phyloP scores from a whole-genome alignment of 164 flowering plant genomes.

The Annona cherimola region DNA sequence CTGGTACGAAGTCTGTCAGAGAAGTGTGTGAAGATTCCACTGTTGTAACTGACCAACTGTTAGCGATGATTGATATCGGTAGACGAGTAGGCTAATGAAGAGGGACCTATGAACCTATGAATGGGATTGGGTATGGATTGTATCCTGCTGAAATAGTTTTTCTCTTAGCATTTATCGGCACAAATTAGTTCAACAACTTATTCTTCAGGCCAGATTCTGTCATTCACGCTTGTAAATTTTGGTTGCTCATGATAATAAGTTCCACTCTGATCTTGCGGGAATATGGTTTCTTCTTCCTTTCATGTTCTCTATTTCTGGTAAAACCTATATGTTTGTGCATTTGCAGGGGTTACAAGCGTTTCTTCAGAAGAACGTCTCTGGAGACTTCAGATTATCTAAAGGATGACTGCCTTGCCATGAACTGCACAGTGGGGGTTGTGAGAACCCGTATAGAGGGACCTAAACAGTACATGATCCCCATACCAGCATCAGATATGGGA shows the following conservation, averaged over 20 bases:
- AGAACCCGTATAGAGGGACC: constrained; percentile 67
- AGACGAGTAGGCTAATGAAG: too few relatives aligned
- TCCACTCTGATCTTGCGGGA: neutral
- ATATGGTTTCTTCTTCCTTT: constrained; percentile 4
- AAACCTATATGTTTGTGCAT: neutral
- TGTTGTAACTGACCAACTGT: too few relatives aligned
- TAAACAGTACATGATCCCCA: constrained; percentile 37
- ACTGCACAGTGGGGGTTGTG: constrained; percentile 92
- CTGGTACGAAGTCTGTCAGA: too few relatives aligned
- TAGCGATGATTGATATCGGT: too few relatives aligned
- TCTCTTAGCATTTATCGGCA: too few relatives aligned
- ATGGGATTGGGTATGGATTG: too few relatives aligned
- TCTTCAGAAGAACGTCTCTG: constrained; percentile 54
- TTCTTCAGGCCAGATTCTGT: too few relatives aligned
- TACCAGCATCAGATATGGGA: constrained; percentile 83
- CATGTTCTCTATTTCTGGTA: neutral
- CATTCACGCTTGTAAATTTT: too few relatives aligned
- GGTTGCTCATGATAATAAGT: neutral
- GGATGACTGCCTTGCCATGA: constrained; percentile 78
- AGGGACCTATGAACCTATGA: too few relatives aligned
- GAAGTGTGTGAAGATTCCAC: too few relatives aligned
- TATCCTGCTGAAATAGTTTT: too few relatives aligned
- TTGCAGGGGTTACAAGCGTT: constrained; percentile 88
- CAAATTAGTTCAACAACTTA: too few relatives aligned
- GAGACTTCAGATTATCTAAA: constrained; percentile 75